Conservation (phyloP, 2,329 filamentous ascomycete species). For the Arthroderma uncinatum region DNA sequence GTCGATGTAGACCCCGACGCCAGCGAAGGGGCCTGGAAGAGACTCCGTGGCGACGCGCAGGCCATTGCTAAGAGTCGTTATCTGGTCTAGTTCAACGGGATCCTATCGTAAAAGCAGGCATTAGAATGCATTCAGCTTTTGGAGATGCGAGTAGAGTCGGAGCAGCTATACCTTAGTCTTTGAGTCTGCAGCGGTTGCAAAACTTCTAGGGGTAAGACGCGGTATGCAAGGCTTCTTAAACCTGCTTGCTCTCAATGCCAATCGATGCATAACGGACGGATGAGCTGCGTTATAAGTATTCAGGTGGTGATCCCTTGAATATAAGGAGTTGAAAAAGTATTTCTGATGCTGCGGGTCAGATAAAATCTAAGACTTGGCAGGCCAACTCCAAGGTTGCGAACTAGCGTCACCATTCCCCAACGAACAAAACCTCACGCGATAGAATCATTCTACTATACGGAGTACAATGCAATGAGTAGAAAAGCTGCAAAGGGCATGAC, state of each 20-base stretch:
- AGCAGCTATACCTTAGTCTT: conserved; percentile 24
- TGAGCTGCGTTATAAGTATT: not conserved
- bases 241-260: conserved; percentile 31
- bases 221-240: conserved; percentile 30
- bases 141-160: not conserved
- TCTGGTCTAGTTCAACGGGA: conserved; percentile 71
- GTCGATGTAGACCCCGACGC: conserved; percentile 90
- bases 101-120: conserved; percentile 43
- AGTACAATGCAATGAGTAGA: not conserved
- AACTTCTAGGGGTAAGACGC: conserved; percentile 27
- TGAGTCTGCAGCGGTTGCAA: conserved; percentile 27
- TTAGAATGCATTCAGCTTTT: not conserved
- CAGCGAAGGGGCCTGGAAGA: conserved; percentile 85
- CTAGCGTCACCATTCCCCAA: not conserved
- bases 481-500: not conserved
- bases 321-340: not conserved
- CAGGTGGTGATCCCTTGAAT: not conserved
- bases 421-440: not conserved
- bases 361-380: not conserved
- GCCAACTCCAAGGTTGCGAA: no score
- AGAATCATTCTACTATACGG: no score
- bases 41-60: conserved; percentile 90
- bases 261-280: conserved; percentile 29
- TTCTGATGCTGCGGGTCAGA: not conserved
- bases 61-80: conserved; percentile 85